Conservation (phyloP, 2,329 filamentous ascomycete species). For the Dactylonectria macrodidyma region DNA sequence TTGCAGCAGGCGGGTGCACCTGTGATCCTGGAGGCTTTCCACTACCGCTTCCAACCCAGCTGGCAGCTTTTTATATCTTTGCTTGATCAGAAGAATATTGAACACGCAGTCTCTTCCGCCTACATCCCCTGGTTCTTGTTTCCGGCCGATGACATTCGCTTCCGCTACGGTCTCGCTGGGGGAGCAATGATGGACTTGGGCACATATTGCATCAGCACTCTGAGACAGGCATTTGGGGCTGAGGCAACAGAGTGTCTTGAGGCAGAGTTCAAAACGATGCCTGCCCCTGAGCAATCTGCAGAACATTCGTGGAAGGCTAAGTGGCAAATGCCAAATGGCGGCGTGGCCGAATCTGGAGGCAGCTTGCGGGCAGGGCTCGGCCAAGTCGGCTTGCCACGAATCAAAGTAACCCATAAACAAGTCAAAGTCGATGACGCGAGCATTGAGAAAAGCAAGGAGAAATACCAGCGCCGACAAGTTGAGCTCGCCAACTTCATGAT, state of each 20-base stretch:
- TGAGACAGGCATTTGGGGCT: neutral
- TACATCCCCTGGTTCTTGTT: constrained; percentile 11
- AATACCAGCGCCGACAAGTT: neutral
- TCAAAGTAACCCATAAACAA: constrained; percentile 2
- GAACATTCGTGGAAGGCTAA: neutral
- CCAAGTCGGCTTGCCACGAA: neutral
- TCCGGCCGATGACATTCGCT: constrained; percentile 10
- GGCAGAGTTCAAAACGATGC: constrained; percentile 1
- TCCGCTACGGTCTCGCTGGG: neutral
- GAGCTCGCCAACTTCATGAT: constrained; percentile 1
- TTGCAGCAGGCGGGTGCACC: neutral
- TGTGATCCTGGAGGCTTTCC: constrained; percentile 11
- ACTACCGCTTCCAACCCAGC: constrained; percentile 14
- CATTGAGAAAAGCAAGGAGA: neutral
- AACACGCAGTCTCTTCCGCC: neutral
- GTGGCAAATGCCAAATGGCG: constrained; percentile 7
- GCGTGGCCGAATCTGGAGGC: neutral
- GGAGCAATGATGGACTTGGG: constrained; percentile 13
- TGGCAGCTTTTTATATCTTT: constrained; percentile 8
- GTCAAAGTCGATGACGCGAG: neutral
- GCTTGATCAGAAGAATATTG: neutral
- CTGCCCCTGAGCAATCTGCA: neutral
- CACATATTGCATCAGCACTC: constrained; percentile 1
- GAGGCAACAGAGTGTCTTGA: constrained; percentile 3
- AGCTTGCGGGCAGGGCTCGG: neutral